Conservation (phyloP, 495 filamentous ascomycete species). For the Hyaloscypha variabilis region DNA sequence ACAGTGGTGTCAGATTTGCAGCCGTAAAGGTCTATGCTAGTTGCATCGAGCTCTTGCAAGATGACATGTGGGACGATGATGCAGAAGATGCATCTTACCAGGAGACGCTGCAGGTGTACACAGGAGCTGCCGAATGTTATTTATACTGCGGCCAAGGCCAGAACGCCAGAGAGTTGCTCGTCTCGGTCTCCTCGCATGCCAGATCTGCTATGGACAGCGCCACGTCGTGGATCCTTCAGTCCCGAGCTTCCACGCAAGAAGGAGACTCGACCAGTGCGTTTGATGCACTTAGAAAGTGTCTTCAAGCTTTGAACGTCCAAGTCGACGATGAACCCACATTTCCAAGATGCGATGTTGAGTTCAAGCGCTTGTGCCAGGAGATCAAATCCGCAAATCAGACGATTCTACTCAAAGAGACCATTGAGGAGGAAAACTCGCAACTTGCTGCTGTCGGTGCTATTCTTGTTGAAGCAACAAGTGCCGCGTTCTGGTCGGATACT, state of each 20-base stretch:
- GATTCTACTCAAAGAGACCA: slow-evolving; percentile 6
- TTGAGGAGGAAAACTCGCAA: slow-evolving; percentile 44
- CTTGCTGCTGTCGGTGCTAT: slow-evolving; percentile 71
- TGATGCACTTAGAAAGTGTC: slow-evolving; percentile 63
- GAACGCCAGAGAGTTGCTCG: slow-evolving; percentile 64
- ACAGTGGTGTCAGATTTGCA: slow-evolving; percentile 76
- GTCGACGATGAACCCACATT: slow-evolving; percentile 66
- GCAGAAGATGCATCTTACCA: slow-evolving; percentile 73
- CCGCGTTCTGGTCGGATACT: slow-evolving; percentile 79
- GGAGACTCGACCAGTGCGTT: slow-evolving; percentile 74
- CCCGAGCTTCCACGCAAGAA: slow-evolving; percentile 69
- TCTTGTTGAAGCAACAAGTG: slow-evolving; percentile 72
- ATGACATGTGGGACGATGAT: slow-evolving; percentile 72
- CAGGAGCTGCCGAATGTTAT: slow-evolving; percentile 75
- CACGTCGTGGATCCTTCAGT: slow-evolving; percentile 74
- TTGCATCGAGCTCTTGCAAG: slow-evolving; percentile 73
- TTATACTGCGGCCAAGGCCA: slow-evolving; percentile 70
- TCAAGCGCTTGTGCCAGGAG: slow-evolving; percentile 57
- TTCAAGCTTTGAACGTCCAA: slow-evolving; percentile 65
- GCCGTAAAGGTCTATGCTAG: slow-evolving; percentile 76
- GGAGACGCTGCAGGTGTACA: slow-evolving; percentile 76
- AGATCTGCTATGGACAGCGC: slow-evolving; percentile 72
- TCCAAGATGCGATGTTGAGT: slow-evolving; percentile 74
- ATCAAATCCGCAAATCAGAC: slow-evolving; percentile 49
- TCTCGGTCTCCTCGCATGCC: slow-evolving; percentile 65